Evolutionary conservation across 2,329 filamentous ascomycete species (phyloP).

Genomic region (Pseudocercospora crystallina): DNA sequence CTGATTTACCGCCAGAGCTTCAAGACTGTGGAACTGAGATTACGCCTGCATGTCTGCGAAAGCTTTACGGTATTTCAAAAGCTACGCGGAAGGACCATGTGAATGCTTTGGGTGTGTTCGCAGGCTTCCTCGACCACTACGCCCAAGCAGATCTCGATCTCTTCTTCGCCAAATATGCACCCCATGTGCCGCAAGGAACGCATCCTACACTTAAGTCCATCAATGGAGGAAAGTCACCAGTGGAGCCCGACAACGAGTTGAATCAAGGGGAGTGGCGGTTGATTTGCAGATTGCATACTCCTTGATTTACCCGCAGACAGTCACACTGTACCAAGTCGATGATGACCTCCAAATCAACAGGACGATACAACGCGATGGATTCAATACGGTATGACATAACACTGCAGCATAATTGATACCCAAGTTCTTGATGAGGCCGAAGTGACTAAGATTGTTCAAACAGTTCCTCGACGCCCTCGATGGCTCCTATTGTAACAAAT

Average conservation of each 20-base stretch:
- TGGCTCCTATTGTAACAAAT: slow-evolving; percentile 52
- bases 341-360: slow-evolving; percentile 41
- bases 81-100: slow-evolving; percentile 8
- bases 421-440: slow-evolving; percentile 3
- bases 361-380: neutral
- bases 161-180: slow-evolving; percentile 38
- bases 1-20: slow-evolving; percentile 18
- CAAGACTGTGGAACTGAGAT: slow-evolving; percentile 28
- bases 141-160: slow-evolving; percentile 31
- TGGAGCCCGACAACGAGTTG: too few relatives aligned
- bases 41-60: slow-evolving; percentile 44
- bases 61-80: slow-evolving; percentile 44
- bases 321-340: slow-evolving; percentile 48
- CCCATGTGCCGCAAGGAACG: slow-evolving; percentile 20
- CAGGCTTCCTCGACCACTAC: slow-evolving; percentile 19
- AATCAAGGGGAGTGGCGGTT: too few relatives aligned
- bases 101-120: slow-evolving; percentile 22
- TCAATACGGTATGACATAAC: neutral
- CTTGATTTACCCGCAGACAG: slow-evolving; percentile 50
- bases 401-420: neutral
- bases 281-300: slow-evolving; percentile 31
- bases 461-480: slow-evolving; percentile 52
- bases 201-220: slow-evolving; percentile 27
- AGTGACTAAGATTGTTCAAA: slow-evolving; percentile 36
- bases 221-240: slow-evolving; percentile 28